A percentile compares a stretch with the other conserved stretches of the same genome.
phyloP scores from a whole-genome alignment of 441 rosid species.

The Isatis lusitanica region DNA sequence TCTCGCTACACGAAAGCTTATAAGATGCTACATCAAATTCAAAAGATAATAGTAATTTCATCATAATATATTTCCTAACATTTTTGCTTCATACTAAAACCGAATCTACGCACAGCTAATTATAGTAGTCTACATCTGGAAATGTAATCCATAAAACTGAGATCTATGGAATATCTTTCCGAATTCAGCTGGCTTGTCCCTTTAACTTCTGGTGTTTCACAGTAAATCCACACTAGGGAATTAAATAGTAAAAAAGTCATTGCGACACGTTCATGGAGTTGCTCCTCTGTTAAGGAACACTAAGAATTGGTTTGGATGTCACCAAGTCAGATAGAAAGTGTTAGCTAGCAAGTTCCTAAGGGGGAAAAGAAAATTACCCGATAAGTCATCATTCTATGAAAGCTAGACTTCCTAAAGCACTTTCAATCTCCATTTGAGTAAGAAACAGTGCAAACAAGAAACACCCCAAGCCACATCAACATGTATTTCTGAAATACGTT shows the following conservation, averaged over 20 bases:
- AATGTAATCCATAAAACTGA: background rate
- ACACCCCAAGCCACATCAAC: background rate
- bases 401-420: background rate
- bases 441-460: background rate
- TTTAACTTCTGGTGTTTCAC: constrained; percentile 40
- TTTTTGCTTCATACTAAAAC: background rate
- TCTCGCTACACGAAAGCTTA: background rate
- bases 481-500: background rate
- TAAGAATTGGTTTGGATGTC: constrained; percentile 30
- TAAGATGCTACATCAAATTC: background rate
- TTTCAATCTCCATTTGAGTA: constrained; percentile 14
- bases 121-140: background rate
- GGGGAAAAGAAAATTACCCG: background rate
- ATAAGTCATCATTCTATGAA: constrained; percentile 38
- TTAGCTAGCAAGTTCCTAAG: constrained; percentile 14
- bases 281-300: constrained; percentile 61
- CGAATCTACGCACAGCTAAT: background rate
- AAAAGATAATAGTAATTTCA: too few species aligned
- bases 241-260: constrained; percentile 7
- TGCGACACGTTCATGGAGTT: constrained; percentile 38
- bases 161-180: background rate
- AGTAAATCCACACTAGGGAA: constrained; percentile 38
- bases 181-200: constrained; percentile 33
- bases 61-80: background rate
- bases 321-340: constrained; percentile 8